Evolutionary conservation across 176 grass and related monocot genomes (phyloP), one percentile per base, ranked within the genome.

Genomic region (Stipa capillata): DNA sequence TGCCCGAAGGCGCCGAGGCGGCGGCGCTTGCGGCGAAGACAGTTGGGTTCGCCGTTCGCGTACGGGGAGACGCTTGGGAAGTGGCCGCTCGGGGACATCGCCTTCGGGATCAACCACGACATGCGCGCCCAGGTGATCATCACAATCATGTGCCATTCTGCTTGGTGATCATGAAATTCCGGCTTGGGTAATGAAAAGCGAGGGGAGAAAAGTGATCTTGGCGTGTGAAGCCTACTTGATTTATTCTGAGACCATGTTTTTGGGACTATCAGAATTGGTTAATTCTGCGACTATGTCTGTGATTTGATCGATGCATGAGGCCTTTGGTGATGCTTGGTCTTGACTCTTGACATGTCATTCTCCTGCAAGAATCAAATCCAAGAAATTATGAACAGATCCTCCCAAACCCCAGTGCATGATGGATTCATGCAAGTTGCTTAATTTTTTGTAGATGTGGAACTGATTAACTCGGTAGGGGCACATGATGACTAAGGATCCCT

Each of bases 61-160:
- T 93, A 82, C 81, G 65, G 79, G 2, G 86, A 93, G 77, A 93
- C 94, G 61, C 78, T 93, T 2, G 94, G 89, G 15, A 89, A 85
- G 80, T 97, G 91, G 88, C 71, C 86, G 16, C 31, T 97, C 23
- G 83, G 73, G 10, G 94, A 93, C 65, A 82, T 97, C 65, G 76
- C 86, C 16, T 93, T 97, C 41, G 94, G 94, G 45, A 93, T 97
- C 86, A 93, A 62, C 50, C 85, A 86, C 60, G 81, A 76, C 71
- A 93, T 90, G 87, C 85, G 86, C 57, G 23, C 74, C n/a, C n/a
- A n/a, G n/a, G n/a, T n/a, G n/a, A n/a, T n/a, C n/a, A n/a, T n/a
- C n/a, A n/a, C n/a, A n/a, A n/a, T n/a, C n/a, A n/a, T n/a, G 8
- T 40, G 20, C n/a, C 63, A 14, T 41, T 41, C n/a, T 67, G 64